Evolutionary conservation across 805 yeast genomes (phyloP).

Genomic region (Candida hispaniensis): DNA sequence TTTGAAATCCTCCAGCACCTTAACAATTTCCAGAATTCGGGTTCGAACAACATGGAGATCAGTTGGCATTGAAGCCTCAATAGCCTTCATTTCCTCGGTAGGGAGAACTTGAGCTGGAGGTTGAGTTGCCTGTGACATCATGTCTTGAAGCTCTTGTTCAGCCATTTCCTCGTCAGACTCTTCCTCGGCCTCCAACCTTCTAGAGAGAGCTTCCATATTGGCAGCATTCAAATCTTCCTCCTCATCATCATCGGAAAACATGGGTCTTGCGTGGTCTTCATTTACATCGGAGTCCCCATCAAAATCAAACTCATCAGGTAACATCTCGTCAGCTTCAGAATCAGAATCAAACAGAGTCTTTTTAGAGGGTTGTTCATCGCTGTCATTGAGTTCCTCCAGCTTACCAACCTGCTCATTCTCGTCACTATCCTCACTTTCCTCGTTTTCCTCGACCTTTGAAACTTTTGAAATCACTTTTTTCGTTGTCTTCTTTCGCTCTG

Average conservation of each 20-base stretch:
- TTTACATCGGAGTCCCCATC: slow-evolving; percentile 21
- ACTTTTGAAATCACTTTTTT: slow-evolving; percentile 20
- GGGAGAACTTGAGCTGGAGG: slow-evolving; percentile 53
- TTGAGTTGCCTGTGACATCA: slow-evolving; percentile 13
- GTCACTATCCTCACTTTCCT: slow-evolving; percentile 3
- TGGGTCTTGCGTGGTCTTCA: slow-evolving; percentile 45
- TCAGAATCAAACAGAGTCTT: slow-evolving; percentile 48
- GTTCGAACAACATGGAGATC: slow-evolving; percentile 79
- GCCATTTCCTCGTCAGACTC: slow-evolving; percentile 19
- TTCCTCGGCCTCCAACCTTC: slow-evolving; percentile 19
- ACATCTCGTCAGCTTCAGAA: slow-evolving; percentile 29
- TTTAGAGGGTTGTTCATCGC: slow-evolving; percentile 57
- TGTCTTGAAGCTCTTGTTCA: slow-evolving; percentile 18
- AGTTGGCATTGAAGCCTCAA: slow-evolving; percentile 41
- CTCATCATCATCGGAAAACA: slow-evolving; percentile 68
- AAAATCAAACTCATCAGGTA: slow-evolving; percentile 41
- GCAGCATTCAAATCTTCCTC: slow-evolving; percentile 40
- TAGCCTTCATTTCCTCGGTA: slow-evolving; percentile 46
- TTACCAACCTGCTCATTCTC: slow-evolving; percentile 18
- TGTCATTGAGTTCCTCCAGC: slow-evolving; percentile 51
- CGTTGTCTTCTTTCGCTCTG: slow-evolving; percentile 21
- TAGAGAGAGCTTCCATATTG: slow-evolving; percentile 21
- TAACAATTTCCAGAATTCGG: slow-evolving; percentile 89
- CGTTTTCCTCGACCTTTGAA: slow-evolving; percentile 6
- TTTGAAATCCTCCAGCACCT: slow-evolving; percentile 84